Conservation (phyloP, 2,329 filamentous ascomycete genomes). For the Ceratocystis ficicola region DNA sequence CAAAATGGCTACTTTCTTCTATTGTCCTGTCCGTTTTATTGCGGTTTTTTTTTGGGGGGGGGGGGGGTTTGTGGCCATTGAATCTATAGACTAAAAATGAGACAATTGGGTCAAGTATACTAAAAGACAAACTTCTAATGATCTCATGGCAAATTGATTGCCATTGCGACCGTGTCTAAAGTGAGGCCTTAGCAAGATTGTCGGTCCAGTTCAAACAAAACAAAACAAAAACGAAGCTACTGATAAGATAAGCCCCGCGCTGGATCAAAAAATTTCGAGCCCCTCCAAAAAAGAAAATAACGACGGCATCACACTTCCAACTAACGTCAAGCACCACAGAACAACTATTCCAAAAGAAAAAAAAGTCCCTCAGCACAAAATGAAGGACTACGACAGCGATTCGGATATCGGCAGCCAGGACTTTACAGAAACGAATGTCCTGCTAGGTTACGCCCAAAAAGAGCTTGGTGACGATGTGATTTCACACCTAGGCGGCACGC, state of each 20-base stretch:
- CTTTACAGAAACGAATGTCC: constrained; percentile 71
- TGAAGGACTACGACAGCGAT: constrained; percentile 78
- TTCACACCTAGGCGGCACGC: constrained; percentile 75
- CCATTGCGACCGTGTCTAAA: not conserved
- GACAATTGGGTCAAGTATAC: constrained; percentile 19
- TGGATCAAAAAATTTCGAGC: constrained; percentile 33
- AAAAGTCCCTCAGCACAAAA: constrained; percentile 28
- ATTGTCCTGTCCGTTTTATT: constrained; percentile 16
- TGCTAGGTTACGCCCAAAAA: constrained; percentile 77
- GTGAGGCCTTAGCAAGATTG: not conserved
- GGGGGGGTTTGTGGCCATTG: constrained; percentile 15
- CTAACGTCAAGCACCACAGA: not conserved
- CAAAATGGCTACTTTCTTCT: constrained; percentile 13
- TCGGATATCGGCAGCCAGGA: constrained; percentile 57
- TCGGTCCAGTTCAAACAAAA: not conserved
- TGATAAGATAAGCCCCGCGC: constrained; percentile 29
- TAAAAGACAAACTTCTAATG: constrained; percentile 8
- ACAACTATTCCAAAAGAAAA: not conserved
- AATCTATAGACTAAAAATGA: constrained; percentile 23
- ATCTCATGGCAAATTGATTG: constrained; percentile 14
- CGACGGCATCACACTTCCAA: constrained; percentile 11
- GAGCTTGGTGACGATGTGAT: constrained; percentile 70
- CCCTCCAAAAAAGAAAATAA: constrained; percentile 28
- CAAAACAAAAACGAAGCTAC: constrained; percentile 10
- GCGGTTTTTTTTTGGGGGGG: not conserved